Base-by-base conservation (phyloP, 345 rosid species). In the Ceriops tagal region DNA sequence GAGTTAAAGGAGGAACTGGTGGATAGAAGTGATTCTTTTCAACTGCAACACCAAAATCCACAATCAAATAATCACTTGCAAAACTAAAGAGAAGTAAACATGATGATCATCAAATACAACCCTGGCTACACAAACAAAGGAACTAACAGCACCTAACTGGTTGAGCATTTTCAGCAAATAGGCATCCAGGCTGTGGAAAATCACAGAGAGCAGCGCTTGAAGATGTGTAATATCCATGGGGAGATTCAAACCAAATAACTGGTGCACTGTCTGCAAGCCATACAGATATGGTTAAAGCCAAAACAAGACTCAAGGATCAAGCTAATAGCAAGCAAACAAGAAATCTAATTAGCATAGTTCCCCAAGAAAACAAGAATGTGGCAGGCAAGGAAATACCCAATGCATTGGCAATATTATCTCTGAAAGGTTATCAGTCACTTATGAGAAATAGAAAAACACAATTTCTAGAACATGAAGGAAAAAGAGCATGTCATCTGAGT, bases 1-100 rank as follows among this genome's bases (percentile, higher is more conserved):
- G 96, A 84, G 99, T 91, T 79, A 95, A 78, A 79, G 99, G 97
- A 77, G 99, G 96, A 83, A 89, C 78, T 53, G 89, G 63, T 51
- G 96, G 97, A 75, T 85, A 86, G 51, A 95, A 81, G 81, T 83
- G 77, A 61, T 73, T 82, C 83, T 86, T 88, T 77, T 90, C 93
- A 77, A 92, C 99, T 92, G 96, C 79, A 82, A 70, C 46, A 70
- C 65, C n/a, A 75, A 30, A 73, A 32, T 15, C 19, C 15, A 43
- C 49, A 43, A 43, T 43, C 49, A 13, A 43, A 43, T 43, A 13
- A 43, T 43, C 16, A 43, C 59, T 15, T 21, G 59, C 19, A 56
- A 56, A 56, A 56, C 16, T 56, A 56, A 24, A 56, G 28, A 56
- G 59, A 21, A 24, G 5, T 34, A 53, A 53, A 24, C 58, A 20